A percentile compares a stretch with the other conserved stretches of the same genome.
Conservation (phyloP, 208 protist species). For the Leishmania lainsoni region DNA sequence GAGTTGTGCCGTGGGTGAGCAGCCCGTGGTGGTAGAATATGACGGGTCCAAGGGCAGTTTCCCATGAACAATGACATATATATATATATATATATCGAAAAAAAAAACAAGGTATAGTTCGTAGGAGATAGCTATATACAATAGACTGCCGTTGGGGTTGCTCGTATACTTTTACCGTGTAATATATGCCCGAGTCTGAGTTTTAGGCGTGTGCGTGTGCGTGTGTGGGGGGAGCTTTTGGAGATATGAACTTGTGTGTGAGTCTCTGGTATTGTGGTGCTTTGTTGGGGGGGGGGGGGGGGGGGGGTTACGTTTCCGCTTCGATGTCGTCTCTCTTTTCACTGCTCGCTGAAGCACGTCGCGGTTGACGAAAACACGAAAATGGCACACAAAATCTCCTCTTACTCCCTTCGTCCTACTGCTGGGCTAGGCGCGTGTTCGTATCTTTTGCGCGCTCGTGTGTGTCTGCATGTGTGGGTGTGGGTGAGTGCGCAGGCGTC, state of each 20-base stretch:
- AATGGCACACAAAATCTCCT: too few relatives aligned
- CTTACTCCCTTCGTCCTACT: too few relatives aligned
- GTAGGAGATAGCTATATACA: background rate
- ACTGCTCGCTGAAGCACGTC: background rate
- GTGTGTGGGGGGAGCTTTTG: background rate
- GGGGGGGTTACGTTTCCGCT: background rate
- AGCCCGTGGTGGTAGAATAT: background rate
- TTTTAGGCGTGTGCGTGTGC: background rate
- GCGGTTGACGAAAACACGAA: background rate
- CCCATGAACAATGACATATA: background rate
- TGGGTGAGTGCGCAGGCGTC: background rate
- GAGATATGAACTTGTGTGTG: background rate
- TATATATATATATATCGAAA: background rate
- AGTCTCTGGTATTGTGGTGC: background rate
- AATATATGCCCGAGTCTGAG: too few relatives aligned
- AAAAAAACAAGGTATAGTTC: background rate
- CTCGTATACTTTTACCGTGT: background rate
- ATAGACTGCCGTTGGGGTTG: background rate
- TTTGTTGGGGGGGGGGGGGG: too few relatives aligned
- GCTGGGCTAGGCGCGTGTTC: too few relatives aligned
- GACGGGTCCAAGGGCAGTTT: background rate
- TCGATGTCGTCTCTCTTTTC: background rate
- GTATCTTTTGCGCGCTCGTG: too few relatives aligned
- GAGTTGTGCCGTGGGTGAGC: background rate
- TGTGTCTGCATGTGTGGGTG: too few relatives aligned